Evolutionary conservation across 2,329 filamentous ascomycete genomes (phyloP).

Genomic region (Penicillium fuscoglaucum): DNA sequence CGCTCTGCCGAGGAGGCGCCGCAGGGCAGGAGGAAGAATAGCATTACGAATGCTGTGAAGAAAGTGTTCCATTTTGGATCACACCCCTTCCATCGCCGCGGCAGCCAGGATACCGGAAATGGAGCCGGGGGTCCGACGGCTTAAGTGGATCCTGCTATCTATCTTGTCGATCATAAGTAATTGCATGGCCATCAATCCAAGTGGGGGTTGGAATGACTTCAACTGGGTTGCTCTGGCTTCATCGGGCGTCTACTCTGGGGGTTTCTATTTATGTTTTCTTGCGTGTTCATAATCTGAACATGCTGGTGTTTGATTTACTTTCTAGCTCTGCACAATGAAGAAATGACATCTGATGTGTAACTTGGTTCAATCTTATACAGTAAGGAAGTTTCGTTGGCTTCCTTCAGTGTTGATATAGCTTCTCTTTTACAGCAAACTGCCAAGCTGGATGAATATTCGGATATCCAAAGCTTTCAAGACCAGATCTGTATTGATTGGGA

Average conservation of each 20-base stretch:
- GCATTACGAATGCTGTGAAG: slow-evolving; percentile 43
- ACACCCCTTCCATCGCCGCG: slow-evolving; percentile 42
- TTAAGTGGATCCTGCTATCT: slow-evolving; percentile 1
- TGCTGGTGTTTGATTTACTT: slow-evolving; percentile 5
- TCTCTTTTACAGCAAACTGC: background rate
- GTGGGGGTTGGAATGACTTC: background rate
- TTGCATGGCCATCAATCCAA: slow-evolving; percentile 6
- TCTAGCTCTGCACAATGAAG: slow-evolving; percentile 4
- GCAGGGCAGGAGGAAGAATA: slow-evolving; percentile 31
- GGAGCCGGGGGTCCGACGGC: slow-evolving; percentile 4
- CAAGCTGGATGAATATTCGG: background rate
- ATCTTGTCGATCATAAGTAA: background rate
- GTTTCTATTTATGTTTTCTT: background rate
- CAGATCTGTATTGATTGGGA: background rate
- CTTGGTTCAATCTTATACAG: background rate
- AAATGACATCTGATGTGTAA: background rate
- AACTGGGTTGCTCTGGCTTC: background rate
- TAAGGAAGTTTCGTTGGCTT: background rate
- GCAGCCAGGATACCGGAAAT: slow-evolving; percentile 18
- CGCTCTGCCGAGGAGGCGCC: slow-evolving; percentile 15
- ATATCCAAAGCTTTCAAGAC: background rate
- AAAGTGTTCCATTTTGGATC: slow-evolving; percentile 41
- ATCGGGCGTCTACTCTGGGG: slow-evolving; percentile 7
- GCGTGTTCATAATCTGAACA: slow-evolving; percentile 8
- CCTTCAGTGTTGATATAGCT: background rate